A percentile compares a stretch with the other conserved stretches of the same genome.
Conservation (phyloP, 2,329 filamentous ascomycete genomes). For the Fusarium circinatum region DNA sequence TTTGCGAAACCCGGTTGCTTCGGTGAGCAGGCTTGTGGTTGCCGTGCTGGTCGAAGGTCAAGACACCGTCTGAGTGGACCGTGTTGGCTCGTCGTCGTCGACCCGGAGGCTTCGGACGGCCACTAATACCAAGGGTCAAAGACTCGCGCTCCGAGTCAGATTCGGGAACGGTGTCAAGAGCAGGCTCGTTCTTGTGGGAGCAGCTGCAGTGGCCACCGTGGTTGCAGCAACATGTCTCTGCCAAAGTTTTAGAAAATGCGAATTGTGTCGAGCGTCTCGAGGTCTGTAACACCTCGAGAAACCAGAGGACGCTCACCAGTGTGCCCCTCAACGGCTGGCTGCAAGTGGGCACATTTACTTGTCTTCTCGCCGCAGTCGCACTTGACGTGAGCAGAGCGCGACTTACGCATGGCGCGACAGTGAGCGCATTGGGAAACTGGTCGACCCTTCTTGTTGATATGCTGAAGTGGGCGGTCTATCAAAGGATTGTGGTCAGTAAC, state of each 20-base stretch:
- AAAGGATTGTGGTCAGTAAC: conserved; percentile 37
- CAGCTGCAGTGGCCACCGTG: conserved; percentile 75
- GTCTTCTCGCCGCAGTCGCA: conserved; percentile 97
- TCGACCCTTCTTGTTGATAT: conserved; percentile 97
- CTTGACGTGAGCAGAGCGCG: conserved; percentile 91
- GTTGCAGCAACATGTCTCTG: conserved; percentile 76
- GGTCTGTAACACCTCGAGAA: conserved; percentile 5
- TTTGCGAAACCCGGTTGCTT: conserved; percentile 69
- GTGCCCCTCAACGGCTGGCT: conserved; percentile 67
- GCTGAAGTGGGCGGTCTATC: conserved; percentile 86
- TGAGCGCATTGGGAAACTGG: conserved; percentile 98
- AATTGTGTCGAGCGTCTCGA: conserved; percentile 14
- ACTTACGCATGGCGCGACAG: conserved; percentile 96
- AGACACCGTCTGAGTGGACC: conserved; percentile 67
- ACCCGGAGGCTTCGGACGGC: conserved; percentile 54
- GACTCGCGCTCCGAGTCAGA: conserved; percentile 66
- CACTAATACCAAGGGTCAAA: conserved; percentile 38
- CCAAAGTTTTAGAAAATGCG: conserved; percentile 31
- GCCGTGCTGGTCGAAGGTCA: conserved; percentile 71
- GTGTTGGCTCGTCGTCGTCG: conserved; percentile 70
- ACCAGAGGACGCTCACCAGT: conserved; percentile 59
- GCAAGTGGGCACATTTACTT: conserved; percentile 72
- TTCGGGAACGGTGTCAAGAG: conserved; percentile 71
- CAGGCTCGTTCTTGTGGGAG: conserved; percentile 69
- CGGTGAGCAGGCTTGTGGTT: conserved; percentile 72